Evolutionary conservation across 441 rosid genomes (phyloP).

Genomic region (Gossypium trilobum): DNA sequence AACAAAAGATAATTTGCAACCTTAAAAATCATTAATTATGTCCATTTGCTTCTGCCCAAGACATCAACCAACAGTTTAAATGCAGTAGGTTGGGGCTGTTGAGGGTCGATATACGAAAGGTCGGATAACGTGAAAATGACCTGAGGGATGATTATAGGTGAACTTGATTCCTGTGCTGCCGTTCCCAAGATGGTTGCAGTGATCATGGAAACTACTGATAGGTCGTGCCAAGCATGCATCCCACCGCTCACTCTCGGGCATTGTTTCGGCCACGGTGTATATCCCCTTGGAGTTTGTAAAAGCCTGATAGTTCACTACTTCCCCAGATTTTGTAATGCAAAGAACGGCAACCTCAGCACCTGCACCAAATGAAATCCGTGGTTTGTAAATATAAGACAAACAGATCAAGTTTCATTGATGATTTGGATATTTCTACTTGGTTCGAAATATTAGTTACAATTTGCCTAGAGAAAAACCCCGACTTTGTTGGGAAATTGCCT

Average conservation of each 20-base stretch:
- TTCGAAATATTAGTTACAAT: not conserved
- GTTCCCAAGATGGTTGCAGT: conserved; percentile 50
- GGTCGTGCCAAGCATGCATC: conserved; percentile 86
- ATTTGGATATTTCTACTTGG: not conserved
- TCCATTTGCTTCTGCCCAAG: not conserved
- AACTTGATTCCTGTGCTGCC: conserved; percentile 70
- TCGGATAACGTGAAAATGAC: conserved; percentile 55
- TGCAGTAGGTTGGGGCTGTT: conserved; percentile 54
- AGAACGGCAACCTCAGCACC: conserved; percentile 97
- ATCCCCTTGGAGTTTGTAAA: conserved; percentile 71
- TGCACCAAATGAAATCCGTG: conserved; percentile 20
- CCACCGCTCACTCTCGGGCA: conserved; percentile 95
- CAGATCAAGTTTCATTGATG: not conserved
- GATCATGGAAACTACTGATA: conserved; percentile 72
- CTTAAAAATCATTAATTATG: not conserved
- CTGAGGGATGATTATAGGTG: conserved; percentile 64
- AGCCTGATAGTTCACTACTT: conserved; percentile 86
- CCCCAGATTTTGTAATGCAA: conserved; percentile 85
- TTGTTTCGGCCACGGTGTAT: conserved; percentile 85
- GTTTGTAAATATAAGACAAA: not conserved
- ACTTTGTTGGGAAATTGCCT: not conserved
- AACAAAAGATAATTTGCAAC: not conserved
- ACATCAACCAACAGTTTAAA: not conserved
- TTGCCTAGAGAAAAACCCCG: not conserved
- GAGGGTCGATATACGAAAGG: conserved; percentile 63